Evolutionary conservation across 352 stramenopile species (phyloP).

Genomic region (Globisporangium spinosum): DNA sequence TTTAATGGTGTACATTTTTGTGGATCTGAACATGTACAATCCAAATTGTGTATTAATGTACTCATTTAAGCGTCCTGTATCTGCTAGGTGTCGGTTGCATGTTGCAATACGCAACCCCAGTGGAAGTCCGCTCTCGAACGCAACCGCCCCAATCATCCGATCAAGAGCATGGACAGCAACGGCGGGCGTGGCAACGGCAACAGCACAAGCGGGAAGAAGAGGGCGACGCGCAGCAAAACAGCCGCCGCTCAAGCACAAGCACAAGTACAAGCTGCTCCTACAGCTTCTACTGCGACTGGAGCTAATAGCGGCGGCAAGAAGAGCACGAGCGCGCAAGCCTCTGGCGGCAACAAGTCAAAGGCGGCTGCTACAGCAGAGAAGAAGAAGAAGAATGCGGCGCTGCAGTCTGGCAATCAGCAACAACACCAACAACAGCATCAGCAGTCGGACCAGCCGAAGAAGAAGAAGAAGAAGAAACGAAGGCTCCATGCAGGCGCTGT

Average conservation of each 20-base stretch:
- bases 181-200: not conserved
- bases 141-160: not conserved
- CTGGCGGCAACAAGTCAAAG: not conserved
- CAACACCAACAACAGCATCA: not conserved
- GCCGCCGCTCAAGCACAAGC: not conserved
- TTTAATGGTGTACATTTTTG: not conserved
- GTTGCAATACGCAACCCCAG: not conserved
- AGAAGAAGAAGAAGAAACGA: conserved; percentile 14
- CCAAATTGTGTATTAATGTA: not conserved
- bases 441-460: conserved; percentile 7
- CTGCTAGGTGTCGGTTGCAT: not conserved
- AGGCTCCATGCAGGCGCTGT: conserved; percentile 1
- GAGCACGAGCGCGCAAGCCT: not conserved
- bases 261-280: not conserved
- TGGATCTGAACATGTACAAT: not conserved
- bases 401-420: not conserved
- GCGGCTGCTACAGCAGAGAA: not conserved
- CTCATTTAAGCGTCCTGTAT: not conserved
- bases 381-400: not conserved
- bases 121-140: not conserved
- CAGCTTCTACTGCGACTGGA: not conserved
- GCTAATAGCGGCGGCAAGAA: not conserved
- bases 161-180: conserved; percentile 1
- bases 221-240: not conserved
- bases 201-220: conserved; percentile 1